phyloP scores from a whole-genome alignment of 192 early-diverging fungal species.

The Coemansia sp. region DNA sequence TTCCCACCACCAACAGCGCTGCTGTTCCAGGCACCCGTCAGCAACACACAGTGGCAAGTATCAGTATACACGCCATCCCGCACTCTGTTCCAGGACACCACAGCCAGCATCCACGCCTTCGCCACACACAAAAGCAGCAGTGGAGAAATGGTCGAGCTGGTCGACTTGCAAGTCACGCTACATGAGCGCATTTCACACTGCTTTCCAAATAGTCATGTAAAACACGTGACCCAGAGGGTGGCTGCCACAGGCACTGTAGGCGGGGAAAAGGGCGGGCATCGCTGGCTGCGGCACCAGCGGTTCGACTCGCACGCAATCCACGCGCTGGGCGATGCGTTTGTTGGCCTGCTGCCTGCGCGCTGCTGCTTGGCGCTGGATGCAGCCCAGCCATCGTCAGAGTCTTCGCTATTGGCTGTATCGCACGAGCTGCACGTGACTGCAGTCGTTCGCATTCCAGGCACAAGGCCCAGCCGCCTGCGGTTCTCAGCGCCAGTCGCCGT shows the following conservation, averaged over 20 bases:
- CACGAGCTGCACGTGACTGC: slow-evolving; percentile 21
- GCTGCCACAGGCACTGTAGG: slow-evolving; percentile 11
- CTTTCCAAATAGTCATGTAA: slow-evolving; percentile 9
- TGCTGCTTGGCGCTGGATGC: slow-evolving; percentile 6
- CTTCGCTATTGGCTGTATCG: slow-evolving; percentile 32
- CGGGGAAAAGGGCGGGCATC: too few relatives aligned
- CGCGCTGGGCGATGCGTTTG: slow-evolving; percentile 38
- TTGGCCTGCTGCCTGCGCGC: slow-evolving; percentile 21
- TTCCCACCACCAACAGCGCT: slow-evolving; percentile 18
- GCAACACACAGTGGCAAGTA: slow-evolving; percentile 11
- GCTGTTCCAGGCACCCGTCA: slow-evolving; percentile 14
- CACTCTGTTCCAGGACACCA: slow-evolving; percentile 16
- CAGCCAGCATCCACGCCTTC: slow-evolving; percentile 20
- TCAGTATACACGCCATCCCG: slow-evolving; percentile 33
- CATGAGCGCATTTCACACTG: slow-evolving; percentile 22
- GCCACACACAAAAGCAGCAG: slow-evolving; percentile 4
- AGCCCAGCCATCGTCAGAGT: slow-evolving; percentile 33
- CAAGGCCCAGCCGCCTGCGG: slow-evolving; percentile 8
- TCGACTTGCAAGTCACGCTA: slow-evolving; percentile 20
- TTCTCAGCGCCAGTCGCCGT: slow-evolving; percentile 23
- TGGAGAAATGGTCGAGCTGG: slow-evolving; percentile 1
- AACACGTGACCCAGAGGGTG: slow-evolving; percentile 11
- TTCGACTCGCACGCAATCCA: slow-evolving; percentile 33
- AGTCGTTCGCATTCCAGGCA: slow-evolving; percentile 9
- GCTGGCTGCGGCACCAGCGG: neutral